Evolutionary conservation across 441 rosid species (phyloP), one percentile per base, ranked within the genome.

Genomic region (Metrosideros polymorpha): DNA sequence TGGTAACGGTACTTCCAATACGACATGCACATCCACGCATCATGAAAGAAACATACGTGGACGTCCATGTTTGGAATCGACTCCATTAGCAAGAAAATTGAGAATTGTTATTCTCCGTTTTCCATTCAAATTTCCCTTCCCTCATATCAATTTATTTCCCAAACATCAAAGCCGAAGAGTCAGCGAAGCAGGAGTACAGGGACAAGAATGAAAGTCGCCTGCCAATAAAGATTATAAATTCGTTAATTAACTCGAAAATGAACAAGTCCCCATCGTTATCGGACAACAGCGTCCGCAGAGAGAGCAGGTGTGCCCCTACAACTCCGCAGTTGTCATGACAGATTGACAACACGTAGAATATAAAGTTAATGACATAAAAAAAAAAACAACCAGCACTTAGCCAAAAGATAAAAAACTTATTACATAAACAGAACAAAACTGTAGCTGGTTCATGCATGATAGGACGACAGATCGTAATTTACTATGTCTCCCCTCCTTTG

Each of bases 241-340:
- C n/a, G 15, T 22, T 12, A 39, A 39, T 71, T 22, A 71, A 39
- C n/a, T 71, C 0, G n/a, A 22, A 45, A 45, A 27, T 1, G 30
- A 83, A 85, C 56, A 66, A 55, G 30, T 85, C 75, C 45, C 75
- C 84, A 32, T 87, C 86, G 61, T 66, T 32, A 89, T 85, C 77
- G 45, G 54, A 45, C 86, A 79, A 43, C 79, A 85, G 17, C 86
- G 86, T 55, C 76, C 83, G 59, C 1, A 17, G 79, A 30, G 35
- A 9, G 25, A 30, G 29, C 15, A 27, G 51, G 51, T 7, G 6
- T 24, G 32, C 76, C 22, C 25, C 76, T 17, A 43, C 75, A 7
- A 8, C 24, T 18, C 76, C 2, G n/a, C 79, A 22, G 47, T 12
- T 13, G 79, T 24, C 49, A 12, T 0, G 49, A 22, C 7, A 39